A percentile compares a stretch with the other conserved stretches of the same genome.
Evolutionary conservation across 306 rosid species (phyloP).

Genomic region (Cucurbita maxima): DNA sequence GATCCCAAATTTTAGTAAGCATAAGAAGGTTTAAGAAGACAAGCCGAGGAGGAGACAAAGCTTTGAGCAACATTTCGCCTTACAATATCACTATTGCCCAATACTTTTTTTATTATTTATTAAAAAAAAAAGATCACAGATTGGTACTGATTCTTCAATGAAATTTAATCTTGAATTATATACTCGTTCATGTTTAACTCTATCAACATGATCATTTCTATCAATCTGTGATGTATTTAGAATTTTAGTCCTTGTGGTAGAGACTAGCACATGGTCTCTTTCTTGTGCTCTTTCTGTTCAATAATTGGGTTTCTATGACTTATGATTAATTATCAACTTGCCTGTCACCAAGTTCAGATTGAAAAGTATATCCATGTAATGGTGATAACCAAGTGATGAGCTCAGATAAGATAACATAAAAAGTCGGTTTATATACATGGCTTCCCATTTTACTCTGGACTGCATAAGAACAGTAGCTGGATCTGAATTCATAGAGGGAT

Average conservation of each 20-base stretch:
- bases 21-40: background rate
- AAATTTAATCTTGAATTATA: background rate
- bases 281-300: background rate
- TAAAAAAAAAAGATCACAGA: background rate
- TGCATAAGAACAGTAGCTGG: background rate
- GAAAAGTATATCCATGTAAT: background rate
- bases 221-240: background rate
- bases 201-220: background rate
- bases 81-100: background rate
- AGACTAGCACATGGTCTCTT: background rate
- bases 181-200: background rate
- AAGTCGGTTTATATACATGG: background rate
- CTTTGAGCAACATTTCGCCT: background rate
- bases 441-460: background rate
- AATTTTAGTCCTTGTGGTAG: background rate
- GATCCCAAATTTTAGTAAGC: background rate
- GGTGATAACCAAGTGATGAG: background rate
- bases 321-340: background rate
- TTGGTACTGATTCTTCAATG: background rate
- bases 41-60: background rate
- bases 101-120: background rate
- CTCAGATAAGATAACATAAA: background rate
- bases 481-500: background rate
- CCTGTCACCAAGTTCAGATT: background rate
- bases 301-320: background rate